Evolutionary conservation across 768 basidiomycete species (phyloP), one percentile per base, ranked within the genome.

Genomic region (Boletus pseudo-olivaceus): DNA sequence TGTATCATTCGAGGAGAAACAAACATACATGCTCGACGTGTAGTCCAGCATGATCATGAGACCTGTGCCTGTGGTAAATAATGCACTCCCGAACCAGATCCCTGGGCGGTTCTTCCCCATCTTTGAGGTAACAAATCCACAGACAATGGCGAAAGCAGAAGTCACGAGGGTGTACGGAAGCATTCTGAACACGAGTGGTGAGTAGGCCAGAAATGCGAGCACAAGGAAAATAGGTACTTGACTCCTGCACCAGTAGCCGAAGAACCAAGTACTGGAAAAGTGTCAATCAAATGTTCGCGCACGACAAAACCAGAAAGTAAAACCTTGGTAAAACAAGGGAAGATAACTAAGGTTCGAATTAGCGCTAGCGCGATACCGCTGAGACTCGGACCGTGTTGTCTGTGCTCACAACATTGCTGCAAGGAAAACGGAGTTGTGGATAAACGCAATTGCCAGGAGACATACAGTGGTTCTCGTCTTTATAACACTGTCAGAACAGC

Each of bases 231-330:
- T 35, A 88, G 62, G 68, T 60, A 84, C 86, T 79, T 74, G 19
- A 90, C 78, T 49, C 86, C 87, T 41, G 87, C 81, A 47, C 72
- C 78, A 0, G 85, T 88, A 6, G 88, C 87, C n/a, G 85, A 85
- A 1, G 85, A 76, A 1, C 90, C 88, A 15, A 90, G 77, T 5
- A 84, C 80, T 67, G 6, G 3, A 38, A 0, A 15, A 19, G 15
- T 1, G 23, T 57, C 41, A 53, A 37, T 45, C 39, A 7, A 7
- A 3, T 10, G 9, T 27, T 45, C 6, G 26, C 19, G 19, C 23
- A 29, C n/a, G 11, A 29, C 7, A 10, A 30, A 29, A 19, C 4
- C 5, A 15, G n/a, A 40, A 32, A 11, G 11, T 17, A 46, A 10
- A 37, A 65, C 66, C 66, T 72, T 92, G 89, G 67, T 77, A 92